Percentiles rank a stretch among this genome's conserved stretches.
phyloP scores from a whole-genome alignment of 345 rosid species.

The Gossypium rotundifolium region DNA sequence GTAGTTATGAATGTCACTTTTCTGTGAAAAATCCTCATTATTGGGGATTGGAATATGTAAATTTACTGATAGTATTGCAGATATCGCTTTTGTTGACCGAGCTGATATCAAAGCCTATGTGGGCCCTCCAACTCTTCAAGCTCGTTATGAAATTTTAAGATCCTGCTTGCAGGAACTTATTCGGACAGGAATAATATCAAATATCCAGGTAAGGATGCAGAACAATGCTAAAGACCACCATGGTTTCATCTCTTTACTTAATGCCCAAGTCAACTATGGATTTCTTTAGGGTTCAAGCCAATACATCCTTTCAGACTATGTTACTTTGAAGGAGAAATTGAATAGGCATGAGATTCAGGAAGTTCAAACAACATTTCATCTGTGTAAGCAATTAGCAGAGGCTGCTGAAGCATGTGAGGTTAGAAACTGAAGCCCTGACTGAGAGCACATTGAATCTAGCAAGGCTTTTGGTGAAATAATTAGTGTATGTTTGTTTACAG shows the following conservation, averaged over 20 bases:
- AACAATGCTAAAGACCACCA: constrained; percentile 10
- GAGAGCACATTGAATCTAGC: background rate
- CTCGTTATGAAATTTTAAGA: constrained; percentile 84
- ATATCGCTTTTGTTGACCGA: constrained; percentile 92
- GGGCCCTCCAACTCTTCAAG: constrained; percentile 92
- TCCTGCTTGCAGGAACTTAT: constrained; percentile 81
- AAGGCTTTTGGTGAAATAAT: background rate
- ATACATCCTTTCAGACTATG: constrained; percentile 50
- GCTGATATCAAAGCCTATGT: constrained; percentile 98
- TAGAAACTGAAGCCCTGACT: constrained; percentile 11
- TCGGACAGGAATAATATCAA: constrained; percentile 60
- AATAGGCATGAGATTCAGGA: constrained; percentile 39
- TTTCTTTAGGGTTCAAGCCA: constrained; percentile 47
- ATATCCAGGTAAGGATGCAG: constrained; percentile 44
- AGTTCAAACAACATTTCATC: constrained; percentile 26
- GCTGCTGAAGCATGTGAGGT: constrained; percentile 92
- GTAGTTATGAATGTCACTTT: background rate
- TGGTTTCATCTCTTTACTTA: background rate
- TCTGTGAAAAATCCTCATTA: background rate
- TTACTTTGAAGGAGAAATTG: constrained; percentile 48
- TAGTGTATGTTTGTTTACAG: constrained; percentile 25
- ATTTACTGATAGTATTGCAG: constrained; percentile 35
- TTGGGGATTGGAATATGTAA: background rate
- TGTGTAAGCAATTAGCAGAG: constrained; percentile 56
- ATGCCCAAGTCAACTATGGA: background rate